Evolutionary conservation across 768 basidiomycete genomes (phyloP).

Genomic region (Collybia sp.): DNA sequence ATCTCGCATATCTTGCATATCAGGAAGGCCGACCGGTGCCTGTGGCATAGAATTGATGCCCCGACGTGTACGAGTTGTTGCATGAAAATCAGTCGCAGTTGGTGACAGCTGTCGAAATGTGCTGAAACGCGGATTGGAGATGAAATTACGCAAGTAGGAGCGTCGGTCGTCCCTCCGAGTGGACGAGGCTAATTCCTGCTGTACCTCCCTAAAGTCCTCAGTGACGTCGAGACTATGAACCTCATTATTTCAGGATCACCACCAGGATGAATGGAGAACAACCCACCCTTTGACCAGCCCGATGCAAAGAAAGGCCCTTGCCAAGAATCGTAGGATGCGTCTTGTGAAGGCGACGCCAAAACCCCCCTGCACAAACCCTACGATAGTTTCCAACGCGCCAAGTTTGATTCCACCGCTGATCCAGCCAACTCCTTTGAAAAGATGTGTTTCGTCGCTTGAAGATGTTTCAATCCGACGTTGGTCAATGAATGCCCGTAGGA

Average conservation of each 20-base stretch:
- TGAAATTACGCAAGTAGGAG: conserved; percentile 39
- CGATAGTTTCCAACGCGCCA: conserved; percentile 57
- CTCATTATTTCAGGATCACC: background rate
- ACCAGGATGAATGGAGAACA: background rate
- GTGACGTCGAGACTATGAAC: conserved; percentile 41
- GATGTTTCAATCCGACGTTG: conserved; percentile 48
- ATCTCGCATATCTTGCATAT: background rate
- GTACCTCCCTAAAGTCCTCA: conserved; percentile 49
- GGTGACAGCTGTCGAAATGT: conserved; percentile 54
- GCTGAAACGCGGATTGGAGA: conserved; percentile 51
- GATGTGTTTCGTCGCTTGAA: conserved; percentile 38
- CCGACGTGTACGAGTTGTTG: conserved; percentile 20
- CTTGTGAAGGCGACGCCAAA: conserved; percentile 53
- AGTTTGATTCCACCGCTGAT: conserved; percentile 55
- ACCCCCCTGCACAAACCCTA: conserved; percentile 54
- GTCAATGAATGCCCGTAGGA: conserved; percentile 43
- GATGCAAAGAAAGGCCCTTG: conserved; percentile 50
- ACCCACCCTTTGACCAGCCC: conserved; percentile 68
- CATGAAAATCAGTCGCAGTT: conserved; percentile 33
- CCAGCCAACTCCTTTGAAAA: conserved; percentile 64
- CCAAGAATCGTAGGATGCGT: conserved; percentile 51
- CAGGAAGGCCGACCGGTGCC: conserved; percentile 2
- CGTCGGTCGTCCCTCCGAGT: conserved; percentile 11
- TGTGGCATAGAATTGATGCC: conserved; percentile 5
- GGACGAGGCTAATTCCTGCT: conserved; percentile 26